Percentiles rank a stretch among this genome's conserved stretches.
These are phyloP conservation scores for Phyllosticta paracitricarpa DNA, from an alignment of 2,329 filamentous ascomycete genomes.

Conservation along the genomic window DNA sequence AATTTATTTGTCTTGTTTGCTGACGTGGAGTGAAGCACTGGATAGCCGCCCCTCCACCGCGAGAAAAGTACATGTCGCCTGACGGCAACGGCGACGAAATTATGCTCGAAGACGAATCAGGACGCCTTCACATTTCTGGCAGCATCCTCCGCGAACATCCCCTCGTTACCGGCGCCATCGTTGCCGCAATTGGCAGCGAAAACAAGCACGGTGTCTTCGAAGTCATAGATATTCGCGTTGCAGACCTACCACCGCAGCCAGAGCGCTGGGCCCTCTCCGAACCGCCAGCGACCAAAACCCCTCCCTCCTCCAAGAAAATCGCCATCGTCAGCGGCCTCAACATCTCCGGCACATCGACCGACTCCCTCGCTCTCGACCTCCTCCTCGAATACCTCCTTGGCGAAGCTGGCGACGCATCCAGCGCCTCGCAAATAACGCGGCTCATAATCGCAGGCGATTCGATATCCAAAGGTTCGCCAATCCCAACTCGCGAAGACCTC, in stretches of 20 bases:
- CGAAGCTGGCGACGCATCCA: conserved; percentile 58
- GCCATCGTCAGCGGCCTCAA: conserved; percentile 82
- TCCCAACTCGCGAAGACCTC: conserved; percentile 38
- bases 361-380: conserved; percentile 66
- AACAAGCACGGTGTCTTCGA: conserved; percentile 88
- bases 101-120: conserved; percentile 94
- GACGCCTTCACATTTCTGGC: conserved; percentile 71
- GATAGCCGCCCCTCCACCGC: conserved; percentile 70
- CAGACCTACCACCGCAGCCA: conserved; percentile 75
- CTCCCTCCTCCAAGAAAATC: conserved; percentile 54
- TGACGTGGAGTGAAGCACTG: conserved; percentile 52
- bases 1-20: no score
- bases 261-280: conserved; percentile 62
- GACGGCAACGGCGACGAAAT: conserved; percentile 52
- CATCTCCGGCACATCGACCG: conserved; percentile 66
- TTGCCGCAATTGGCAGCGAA: conserved; percentile 91
- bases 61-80: conserved; percentile 63
- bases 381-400: conserved; percentile 82
- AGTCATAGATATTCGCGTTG: conserved; percentile 78
- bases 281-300: conserved; percentile 29
- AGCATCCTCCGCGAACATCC: conserved; percentile 55
- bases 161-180: conserved; percentile 84
- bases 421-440: conserved; percentile 58
- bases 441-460: conserved; percentile 91
- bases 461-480: conserved; percentile 44